These are phyloP conservation scores for Capsicum chinense DNA, from an alignment of 257 asterid species.

Conservation along the genomic window DNA sequence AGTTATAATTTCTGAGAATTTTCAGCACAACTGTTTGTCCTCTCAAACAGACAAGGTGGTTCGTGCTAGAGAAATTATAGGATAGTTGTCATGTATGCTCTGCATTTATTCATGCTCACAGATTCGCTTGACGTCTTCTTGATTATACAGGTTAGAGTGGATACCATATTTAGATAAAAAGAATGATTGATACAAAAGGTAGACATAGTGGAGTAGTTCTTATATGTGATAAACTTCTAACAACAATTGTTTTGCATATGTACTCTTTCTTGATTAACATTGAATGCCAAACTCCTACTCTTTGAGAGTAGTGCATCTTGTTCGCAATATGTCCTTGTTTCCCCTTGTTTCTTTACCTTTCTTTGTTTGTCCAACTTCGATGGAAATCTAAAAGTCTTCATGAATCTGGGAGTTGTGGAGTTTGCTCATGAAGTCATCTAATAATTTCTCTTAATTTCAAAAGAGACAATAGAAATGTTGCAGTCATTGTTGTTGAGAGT, in stretches of 20 bases:
- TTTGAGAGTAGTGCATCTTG: not conserved
- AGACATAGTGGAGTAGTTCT: not conserved
- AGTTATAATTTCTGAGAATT: too few relatives aligned
- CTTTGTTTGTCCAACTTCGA: not conserved
- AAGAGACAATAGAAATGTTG: not conserved
- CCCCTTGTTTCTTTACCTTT: not conserved
- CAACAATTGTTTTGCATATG: not conserved
- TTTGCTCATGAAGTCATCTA: not conserved
- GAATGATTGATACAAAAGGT: not conserved
- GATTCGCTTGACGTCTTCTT: not conserved
- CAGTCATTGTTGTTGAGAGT: not conserved
- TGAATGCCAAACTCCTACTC: not conserved
- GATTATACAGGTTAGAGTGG: not conserved
- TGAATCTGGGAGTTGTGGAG: not conserved
- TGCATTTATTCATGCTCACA: constrained; percentile 1
- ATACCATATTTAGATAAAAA: not conserved
- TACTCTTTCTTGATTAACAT: not conserved
- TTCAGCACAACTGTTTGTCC: not conserved
- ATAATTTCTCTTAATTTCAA: not conserved
- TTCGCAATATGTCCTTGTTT: not conserved
- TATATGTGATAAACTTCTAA: not conserved
- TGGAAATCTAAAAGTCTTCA: not conserved
- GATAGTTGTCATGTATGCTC: constrained; percentile 11
- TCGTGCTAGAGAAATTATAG: not conserved
- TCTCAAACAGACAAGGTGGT: not conserved